phyloP scores from a whole-genome alignment of 1,284 basidiomycete species.

The Hemileia vastatrix region DNA sequence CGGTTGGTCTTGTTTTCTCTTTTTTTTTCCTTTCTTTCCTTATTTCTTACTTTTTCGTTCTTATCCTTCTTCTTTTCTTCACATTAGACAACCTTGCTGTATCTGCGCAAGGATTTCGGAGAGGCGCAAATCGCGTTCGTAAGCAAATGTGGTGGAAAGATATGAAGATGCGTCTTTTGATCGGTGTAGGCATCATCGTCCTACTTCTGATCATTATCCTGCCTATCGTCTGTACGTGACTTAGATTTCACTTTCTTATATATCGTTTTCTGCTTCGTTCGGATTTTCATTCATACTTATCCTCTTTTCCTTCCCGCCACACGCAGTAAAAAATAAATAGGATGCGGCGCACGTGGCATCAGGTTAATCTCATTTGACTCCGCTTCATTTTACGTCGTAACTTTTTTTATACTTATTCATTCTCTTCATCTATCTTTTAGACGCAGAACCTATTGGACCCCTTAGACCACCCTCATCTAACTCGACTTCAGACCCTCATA shows the following conservation, averaged over 20 bases:
- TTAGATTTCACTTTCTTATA: background rate
- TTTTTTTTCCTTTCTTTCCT: background rate
- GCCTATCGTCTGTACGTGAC: constrained; percentile 55
- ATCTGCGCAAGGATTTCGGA: constrained; percentile 96
- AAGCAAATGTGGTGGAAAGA: constrained; percentile 64
- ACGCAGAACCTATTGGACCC: constrained; percentile 20
- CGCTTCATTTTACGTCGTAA: background rate
- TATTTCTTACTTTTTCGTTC: background rate
- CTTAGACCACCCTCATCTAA: constrained; percentile 16
- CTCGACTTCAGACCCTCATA: constrained; percentile 5
- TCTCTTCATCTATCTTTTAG: background rate
- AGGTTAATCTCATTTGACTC: constrained; percentile 2
- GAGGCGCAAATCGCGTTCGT: constrained; percentile 91
- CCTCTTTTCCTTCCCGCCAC: background rate
- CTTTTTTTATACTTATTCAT: background rate
- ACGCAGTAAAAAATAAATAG: constrained; percentile 22
- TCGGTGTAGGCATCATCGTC: constrained; percentile 71
- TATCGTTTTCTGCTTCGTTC: background rate
- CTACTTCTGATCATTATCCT: constrained; percentile 90
- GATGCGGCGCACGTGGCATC: constrained; percentile 24
- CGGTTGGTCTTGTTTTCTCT: constrained; percentile 52
- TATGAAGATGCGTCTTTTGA: constrained; percentile 73
- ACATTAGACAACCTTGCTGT: constrained; percentile 95
- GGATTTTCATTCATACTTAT: background rate
- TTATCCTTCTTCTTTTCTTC: constrained; percentile 3